These are phyloP conservation scores for Neurospora sp. DNA, from an alignment of 495 filamentous ascomycete species.

Conservation along the genomic window DNA sequence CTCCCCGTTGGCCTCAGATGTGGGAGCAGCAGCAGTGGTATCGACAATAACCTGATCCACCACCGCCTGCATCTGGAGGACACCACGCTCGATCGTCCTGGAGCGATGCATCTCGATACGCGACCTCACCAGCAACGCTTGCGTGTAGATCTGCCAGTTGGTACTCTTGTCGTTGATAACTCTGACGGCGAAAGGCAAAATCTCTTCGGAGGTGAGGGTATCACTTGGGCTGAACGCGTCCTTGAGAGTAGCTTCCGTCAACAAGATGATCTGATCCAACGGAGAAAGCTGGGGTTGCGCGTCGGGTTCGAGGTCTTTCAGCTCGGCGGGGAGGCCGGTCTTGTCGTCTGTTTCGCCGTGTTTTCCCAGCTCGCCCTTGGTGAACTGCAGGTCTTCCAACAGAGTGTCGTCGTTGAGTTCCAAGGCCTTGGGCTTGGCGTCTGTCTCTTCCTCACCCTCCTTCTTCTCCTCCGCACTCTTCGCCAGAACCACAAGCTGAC, in stretches of 20 bases:
- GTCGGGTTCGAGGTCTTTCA: slow-evolving; percentile 59
- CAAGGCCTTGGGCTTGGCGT: slow-evolving; percentile 49
- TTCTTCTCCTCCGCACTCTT: slow-evolving; percentile 44
- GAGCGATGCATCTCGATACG: slow-evolving; percentile 79
- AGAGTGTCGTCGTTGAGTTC: slow-evolving; percentile 88
- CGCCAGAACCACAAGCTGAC: slow-evolving; percentile 86
- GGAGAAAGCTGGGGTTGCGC: slow-evolving; percentile 75
- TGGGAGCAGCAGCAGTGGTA: slow-evolving; percentile 43
- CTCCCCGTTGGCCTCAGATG: slow-evolving; percentile 9
- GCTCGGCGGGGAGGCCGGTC: slow-evolving; percentile 44
- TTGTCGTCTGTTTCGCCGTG: slow-evolving; percentile 28
- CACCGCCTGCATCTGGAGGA: slow-evolving; percentile 90
- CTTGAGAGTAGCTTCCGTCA: slow-evolving; percentile 78
- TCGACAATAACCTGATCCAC: slow-evolving; percentile 94
- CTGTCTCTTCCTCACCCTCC: slow-evolving; percentile 1
- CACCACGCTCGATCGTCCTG: slow-evolving; percentile 75
- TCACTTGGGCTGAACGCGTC: slow-evolving; percentile 74
- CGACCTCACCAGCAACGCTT: slow-evolving; percentile 78
- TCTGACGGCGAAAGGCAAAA: slow-evolving; percentile 78
- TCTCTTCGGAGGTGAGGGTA: slow-evolving; percentile 83
- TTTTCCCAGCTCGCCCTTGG: slow-evolving; percentile 32
- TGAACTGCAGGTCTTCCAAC: slow-evolving; percentile 75
- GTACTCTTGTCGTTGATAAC: slow-evolving; percentile 82
- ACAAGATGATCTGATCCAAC: slow-evolving; percentile 72
- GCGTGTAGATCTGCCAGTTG: slow-evolving; percentile 97